Base-by-base conservation (phyloP, 148 eudicot species). In the Mesembryanthemum crystallinum region DNA sequence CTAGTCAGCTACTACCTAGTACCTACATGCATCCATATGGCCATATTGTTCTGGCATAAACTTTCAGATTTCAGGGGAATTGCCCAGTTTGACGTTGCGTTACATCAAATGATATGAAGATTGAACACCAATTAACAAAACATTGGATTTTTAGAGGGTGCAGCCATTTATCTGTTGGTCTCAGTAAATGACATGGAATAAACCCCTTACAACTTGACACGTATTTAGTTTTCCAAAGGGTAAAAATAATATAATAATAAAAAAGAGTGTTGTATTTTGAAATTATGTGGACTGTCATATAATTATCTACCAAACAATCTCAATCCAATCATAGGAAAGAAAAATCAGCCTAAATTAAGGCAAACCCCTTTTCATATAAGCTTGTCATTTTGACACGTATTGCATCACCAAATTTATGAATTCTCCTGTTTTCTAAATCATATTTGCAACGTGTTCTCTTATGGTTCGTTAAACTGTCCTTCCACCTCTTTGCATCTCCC, bases 131-230 rank as follows among this genome's bases (percentile, higher is more conserved):
- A n/a, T n/a, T n/a, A n/a, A n/a, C n/a, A n/a, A n/a, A n/a, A n/a
- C 14, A 11, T 45, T 45, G 14, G 49, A 45, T 45, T 45, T 45
- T 45, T 1, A 8, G 49, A 45, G 49, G 49, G 14, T 52, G 67
- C 61, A 78, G 0, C 12, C 21, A 72, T 20, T 64, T 78, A 73
- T 68, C 69, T 68, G 42, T 10, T 79, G 69, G 82, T 59, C 67
- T 55, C 13, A 47, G n/a, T 23, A 21, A 45, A 73, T 72, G 71
- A 78, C 43, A 45, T 66, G n/a, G 39, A 45, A 72, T 39, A 43
- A 67, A 60, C 68, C 33, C 42, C 0, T 73, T 7, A 27, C 0
- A 65, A 11, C 1, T 15, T 68, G 78, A 79, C 82, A 74, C 82
- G 82, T 74, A 60, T 13, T 51, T 24, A 32, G 28, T 59, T 59